phyloP scores from a whole-genome alignment of 495 filamentous ascomycete genomes.

The Xeromyces bisporus region DNA sequence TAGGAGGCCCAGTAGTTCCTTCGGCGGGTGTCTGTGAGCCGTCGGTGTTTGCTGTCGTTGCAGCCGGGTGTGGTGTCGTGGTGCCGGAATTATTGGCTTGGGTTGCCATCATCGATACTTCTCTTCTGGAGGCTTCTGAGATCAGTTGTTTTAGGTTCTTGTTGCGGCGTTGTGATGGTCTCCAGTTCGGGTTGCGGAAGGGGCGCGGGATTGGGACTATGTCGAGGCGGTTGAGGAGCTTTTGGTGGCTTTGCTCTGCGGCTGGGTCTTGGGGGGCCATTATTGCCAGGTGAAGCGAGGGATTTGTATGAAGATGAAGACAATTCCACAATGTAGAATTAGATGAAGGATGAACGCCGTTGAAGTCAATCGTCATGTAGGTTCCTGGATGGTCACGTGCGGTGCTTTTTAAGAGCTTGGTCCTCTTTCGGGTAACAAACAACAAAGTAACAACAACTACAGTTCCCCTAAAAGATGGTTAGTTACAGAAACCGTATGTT shows the following conservation, averaged over 20 bases:
- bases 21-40: conserved; percentile 42
- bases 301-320: no score
- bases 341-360: no score
- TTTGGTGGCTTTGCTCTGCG: conserved; percentile 34
- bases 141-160: conserved; percentile 96
- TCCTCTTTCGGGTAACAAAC: no score
- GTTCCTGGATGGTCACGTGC: no score
- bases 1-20: conserved; percentile 36
- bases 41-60: conserved; percentile 35
- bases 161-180: conserved; percentile 82
- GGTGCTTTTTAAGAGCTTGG: no score
- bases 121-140: conserved; percentile 71
- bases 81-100: conserved; percentile 73
- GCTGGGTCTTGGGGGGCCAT: conserved; percentile 32
- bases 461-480: not conserved
- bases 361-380: no score
- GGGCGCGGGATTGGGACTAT: conserved; percentile 63
- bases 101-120: conserved; percentile 61
- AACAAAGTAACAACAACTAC: not conserved
- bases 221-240: conserved; percentile 71
- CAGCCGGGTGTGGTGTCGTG: conserved; percentile 47
- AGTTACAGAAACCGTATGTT: no score
- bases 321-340: no score
- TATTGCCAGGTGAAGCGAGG: no score
- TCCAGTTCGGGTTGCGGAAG: conserved; percentile 81